Base-by-base conservation (phyloP, 2,329 filamentous ascomycete genomes). In the Xylaria sp. region DNA sequence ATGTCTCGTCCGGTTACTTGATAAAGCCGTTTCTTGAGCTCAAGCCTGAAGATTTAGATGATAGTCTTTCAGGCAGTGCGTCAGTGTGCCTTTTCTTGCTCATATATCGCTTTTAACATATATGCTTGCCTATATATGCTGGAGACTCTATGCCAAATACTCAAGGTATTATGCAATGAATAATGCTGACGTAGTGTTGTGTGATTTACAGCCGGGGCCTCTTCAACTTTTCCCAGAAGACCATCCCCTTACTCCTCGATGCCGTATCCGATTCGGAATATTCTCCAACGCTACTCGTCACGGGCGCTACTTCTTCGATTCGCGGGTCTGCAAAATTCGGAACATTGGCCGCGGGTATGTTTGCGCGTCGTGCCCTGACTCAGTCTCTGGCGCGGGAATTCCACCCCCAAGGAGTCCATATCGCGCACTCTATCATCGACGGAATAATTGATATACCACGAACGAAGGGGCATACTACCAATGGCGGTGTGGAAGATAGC, bases 351-450 rank as follows among this genome's bases (percentile, higher is more conserved):
- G 84, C 86, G 10, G 87, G 87, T 6, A 93, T 93, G 77, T 92
- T 90, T 77, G 91, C 90, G 1, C 78, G 90, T 59, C 84, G 91
- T 39, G 90, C 90, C 0, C 78, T 93, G 54, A 84, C 85, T 1
- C 90, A 92, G 75, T 88, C 85, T 42, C 81, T 93, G 39, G 90
- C 90, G 0, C 86, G 88, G 68, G 91, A 94, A 75, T 93, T 92
- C 77, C 90, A 89, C 0, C 90, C 91, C 0, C 82, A 91, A 75
- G 91, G 91, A 2, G 83, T 94, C 1, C 91, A 93, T 78, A 89
- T 94, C 17, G 85, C 87, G 3, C 91, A 93, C 80, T 86, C 88
- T 1, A 87, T 93, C 67, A 87, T 92, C 67, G 91, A 94, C 77
- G 91, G 91, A 0, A 84, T 92, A 1, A 93, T 94, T 78, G 90